Evolutionary conservation across 768 basidiomycete genomes (phyloP).

Genomic region (Mrakia hoshinonis): DNA sequence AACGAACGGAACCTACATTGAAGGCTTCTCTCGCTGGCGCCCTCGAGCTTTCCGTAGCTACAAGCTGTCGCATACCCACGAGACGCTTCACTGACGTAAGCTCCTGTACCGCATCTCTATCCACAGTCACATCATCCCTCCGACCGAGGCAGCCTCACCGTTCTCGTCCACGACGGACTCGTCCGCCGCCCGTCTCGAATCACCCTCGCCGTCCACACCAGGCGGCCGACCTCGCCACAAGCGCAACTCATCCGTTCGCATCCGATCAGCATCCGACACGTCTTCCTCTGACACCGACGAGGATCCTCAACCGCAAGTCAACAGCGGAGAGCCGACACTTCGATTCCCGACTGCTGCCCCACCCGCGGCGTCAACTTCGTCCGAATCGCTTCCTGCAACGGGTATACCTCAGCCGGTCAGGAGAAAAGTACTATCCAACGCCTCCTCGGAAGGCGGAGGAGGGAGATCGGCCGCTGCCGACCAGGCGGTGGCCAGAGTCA

Average conservation of each 20-base stretch:
- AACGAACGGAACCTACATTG: too few relatives aligned
- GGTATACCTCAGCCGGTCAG: background rate
- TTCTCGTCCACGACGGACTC: background rate
- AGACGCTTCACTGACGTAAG: too few relatives aligned
- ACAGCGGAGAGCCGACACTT: background rate
- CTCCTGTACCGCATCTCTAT: too few relatives aligned
- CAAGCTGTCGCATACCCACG: too few relatives aligned
- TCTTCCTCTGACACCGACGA: slow-evolving; percentile 9
- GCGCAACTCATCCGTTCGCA: slow-evolving; percentile 2
- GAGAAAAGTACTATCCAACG: slow-evolving; percentile 1
- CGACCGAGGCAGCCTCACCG: slow-evolving; percentile 4
- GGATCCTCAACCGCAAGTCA: background rate
- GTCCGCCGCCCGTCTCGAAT: background rate
- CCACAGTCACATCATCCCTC: slow-evolving; percentile 9
- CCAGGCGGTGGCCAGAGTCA: background rate
- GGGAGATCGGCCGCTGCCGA: background rate
- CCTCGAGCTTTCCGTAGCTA: too few relatives aligned
- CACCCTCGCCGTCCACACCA: background rate
- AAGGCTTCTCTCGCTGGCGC: too few relatives aligned
- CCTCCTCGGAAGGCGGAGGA: background rate
- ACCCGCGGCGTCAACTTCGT: background rate
- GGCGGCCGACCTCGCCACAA: slow-evolving; percentile 12
- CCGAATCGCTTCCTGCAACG: background rate
- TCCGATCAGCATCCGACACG: slow-evolving; percentile 19
- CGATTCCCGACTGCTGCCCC: background rate